Evolutionary conservation across 177 flowering plant species (phyloP), one percentile per base, ranked within the genome.

Genomic region (Tripterygium wilfordii): DNA sequence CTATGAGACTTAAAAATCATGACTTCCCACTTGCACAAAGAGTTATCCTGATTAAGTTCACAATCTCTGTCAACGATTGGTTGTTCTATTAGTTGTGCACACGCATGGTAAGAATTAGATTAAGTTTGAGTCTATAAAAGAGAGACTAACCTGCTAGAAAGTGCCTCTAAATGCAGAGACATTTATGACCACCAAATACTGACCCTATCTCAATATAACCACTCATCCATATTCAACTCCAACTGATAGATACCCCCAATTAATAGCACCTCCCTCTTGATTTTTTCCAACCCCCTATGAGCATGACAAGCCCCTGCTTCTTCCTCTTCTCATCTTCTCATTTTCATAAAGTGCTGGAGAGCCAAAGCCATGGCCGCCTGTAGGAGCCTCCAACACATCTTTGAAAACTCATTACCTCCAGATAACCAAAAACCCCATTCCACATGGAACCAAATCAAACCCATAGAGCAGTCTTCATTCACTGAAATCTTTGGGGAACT

Each of bases 401-500:
- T 82, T 56, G 85, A 83, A 19, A 80, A 61, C 19, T 79, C 85
- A 38, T 56, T 76, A 27, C 74, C n/a, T n/a, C n/a, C 87, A 0
- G 84, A 75, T 16, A 85, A 64, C 12, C 72, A 82, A n/a, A 42
- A 80, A 32, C 61, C 91, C 35, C 67, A 79, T 27, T 57, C 79
- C 1, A 6, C 81, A 33, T 76, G 82, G 88, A 78, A 69, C 36
- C 73, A 68, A 17, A 70, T 75, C 10, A 66, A 59, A 13, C 58
- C 80, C 8, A 24, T 47, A 17, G 75, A 69, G 0, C 67, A 64
- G 9, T 30, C 54, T 7, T 62, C 85, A 0, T 64, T 72, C 37
- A 75, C 87, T 8, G 91, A 88, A 60, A 56, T 85, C 43, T 82
- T 85, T 27, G 95, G 88, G 4, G 95, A 85, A 56, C 80, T 88